Evolutionary conservation across 2,329 filamentous ascomycete genomes (phyloP), one percentile per base, ranked within the genome.

Genomic region (Eutypella sp.): DNA sequence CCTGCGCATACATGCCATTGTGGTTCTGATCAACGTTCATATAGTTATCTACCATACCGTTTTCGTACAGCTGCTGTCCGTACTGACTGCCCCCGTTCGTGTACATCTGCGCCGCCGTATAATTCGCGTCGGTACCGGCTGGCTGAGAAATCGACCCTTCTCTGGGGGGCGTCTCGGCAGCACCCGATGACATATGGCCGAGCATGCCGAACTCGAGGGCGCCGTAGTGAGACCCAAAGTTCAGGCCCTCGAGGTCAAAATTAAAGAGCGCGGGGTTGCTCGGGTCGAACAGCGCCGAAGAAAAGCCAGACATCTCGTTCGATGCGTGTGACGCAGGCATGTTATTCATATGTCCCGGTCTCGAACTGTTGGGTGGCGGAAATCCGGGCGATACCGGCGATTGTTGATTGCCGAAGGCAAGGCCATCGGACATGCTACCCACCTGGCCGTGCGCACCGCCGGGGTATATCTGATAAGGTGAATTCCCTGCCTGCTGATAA

Each of bases 191-290:
- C 87, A 99, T 95, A 64, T 97, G 92, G 23, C 89, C 90, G 0
- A 99, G 79, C 80, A 97, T 96, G 44, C 90, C 87, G 64, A 97
- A 96, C 66, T 97, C 93, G 65, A 96, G 77, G 16, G 91, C 92
- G 49, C 91, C 92, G 62, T 97, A 99, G 53, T 95, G 89, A 62
- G 93, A 97, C 46, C 90, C 91, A 65, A 97, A 99, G 64, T 93
- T 93, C 63, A 96, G 79, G 48, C 89, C 90, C 45, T 95, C 90
- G 10, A 96, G 81, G 64, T 97, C 91, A 65, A 97, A 96, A 64
- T 96, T 96, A 77, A 95, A 96, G 45, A 96, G 71, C 1, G 90
- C 87, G 3, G 91, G 89, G 62, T 97, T 93, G 61, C 88, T 93
- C 0, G 89, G 89, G 57, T 96, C 91, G 60, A 96, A 96, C 24